Conservation (phyloP, 495 filamentous ascomycete genomes). For the Astrocystis sublimbata region DNA sequence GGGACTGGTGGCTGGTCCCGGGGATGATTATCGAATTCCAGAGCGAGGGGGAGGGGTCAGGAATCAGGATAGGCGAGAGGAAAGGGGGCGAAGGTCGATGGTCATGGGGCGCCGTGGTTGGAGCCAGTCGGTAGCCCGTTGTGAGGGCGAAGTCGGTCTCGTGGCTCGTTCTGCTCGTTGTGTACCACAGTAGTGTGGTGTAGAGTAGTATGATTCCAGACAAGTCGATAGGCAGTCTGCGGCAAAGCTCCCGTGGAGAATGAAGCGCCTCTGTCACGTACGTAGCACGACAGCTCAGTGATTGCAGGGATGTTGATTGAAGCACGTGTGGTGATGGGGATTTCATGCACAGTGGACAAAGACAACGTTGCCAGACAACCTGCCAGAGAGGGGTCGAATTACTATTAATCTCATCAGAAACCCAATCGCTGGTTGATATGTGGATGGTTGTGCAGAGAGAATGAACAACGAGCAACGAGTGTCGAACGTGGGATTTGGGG, state of each 20-base stretch:
- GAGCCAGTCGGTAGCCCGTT: not conserved
- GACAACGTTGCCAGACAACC: too few relatives aligned
- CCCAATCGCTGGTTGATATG: not conserved
- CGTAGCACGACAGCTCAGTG: not conserved
- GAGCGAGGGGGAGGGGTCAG: too few relatives aligned
- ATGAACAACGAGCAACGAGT: too few relatives aligned
- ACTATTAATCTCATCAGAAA: not conserved
- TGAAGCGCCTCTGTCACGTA: not conserved
- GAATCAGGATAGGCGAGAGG: slow-evolving; percentile 1
- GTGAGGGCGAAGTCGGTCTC: not conserved
- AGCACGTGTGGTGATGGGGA: not conserved
- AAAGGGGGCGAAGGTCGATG: not conserved
- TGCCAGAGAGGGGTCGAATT: not conserved
- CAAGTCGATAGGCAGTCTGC: not conserved
- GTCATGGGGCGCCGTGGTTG: not conserved
- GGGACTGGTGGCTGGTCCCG: slow-evolving; percentile 5
- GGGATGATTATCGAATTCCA: not conserved
- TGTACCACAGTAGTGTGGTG: too few relatives aligned
- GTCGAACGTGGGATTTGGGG: slow-evolving; percentile 5
- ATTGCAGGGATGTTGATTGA: not conserved
- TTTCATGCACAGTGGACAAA: not conserved
- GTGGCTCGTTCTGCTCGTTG: not conserved
- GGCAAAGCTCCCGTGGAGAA: not conserved
- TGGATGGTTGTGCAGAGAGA: not conserved
- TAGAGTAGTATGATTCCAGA: not conserved